Base-by-base conservation (phyloP, 805 yeast species). In the Kodamaea kaohsiungensis region DNA sequence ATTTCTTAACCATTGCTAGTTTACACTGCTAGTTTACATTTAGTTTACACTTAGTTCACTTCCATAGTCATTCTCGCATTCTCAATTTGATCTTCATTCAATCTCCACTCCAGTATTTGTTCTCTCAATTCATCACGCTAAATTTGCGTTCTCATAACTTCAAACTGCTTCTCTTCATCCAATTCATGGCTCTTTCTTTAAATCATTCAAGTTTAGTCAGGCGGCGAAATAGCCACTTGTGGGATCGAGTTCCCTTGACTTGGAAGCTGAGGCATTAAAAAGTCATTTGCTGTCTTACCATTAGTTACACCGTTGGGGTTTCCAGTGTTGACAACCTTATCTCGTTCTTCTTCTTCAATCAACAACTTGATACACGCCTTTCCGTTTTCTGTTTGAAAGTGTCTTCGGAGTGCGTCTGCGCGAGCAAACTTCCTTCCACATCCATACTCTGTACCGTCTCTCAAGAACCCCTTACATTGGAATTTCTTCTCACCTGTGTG, bases 401-500 rank as follows among this genome's bases (percentile, higher is more conserved):
- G 80, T 43, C 80, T 59, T 30, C 80, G 62, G 47, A 76, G 63
- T 10, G 80, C 80, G 57, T 76, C 80, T 1, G 80, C 79, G 13
- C 80, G 63, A 6, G 80, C 80, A 64, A 76, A 76, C 53, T 73
- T 69, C 37, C 80, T 62, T 1, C 79, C 80, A 63, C 80, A 76
- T 0, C 80, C 80, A 53, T 74, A 76, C 8, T 73, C 73, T n/a
- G 70, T 60, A 1, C 65, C 61, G 39, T 53, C 53, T 39, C 81
- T 79, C 53, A 87, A 68, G 3, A 71, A 63, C 1, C 96, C 96
- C 57, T 80, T 81, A 67, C 96, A 88, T 60, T 85, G 87, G 63
- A 78, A 88, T 60, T 85, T 77, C 70, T 87, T 88, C 67, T 87
- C 88, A 1, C 95, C 95, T 3, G 86, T 76, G 64, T 89, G 96